These are phyloP conservation scores for Solanum hybrid DNA, from an alignment of 305 asterid species.

Conservation along the genomic window DNA sequence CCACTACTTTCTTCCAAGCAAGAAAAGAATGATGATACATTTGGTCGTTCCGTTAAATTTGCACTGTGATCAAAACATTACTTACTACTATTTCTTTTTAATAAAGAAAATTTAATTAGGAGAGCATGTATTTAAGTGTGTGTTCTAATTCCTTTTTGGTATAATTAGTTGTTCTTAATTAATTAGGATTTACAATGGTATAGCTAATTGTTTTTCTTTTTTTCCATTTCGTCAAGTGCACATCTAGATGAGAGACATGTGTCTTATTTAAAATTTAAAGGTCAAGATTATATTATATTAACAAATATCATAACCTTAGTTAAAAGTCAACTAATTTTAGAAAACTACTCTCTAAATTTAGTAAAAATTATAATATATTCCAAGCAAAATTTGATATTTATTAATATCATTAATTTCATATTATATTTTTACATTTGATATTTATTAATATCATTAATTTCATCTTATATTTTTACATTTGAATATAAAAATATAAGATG, in stretches of 20 bases:
- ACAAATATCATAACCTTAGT: too few relatives aligned
- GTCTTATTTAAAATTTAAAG: too few relatives aligned
- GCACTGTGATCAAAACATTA: background rate
- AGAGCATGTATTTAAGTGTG: slow-evolving; percentile 1
- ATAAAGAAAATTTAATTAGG: background rate
- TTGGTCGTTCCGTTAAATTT: background rate
- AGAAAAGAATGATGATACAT: background rate
- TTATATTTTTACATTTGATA: too few relatives aligned
- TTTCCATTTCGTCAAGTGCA: background rate
- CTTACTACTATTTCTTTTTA: background rate
- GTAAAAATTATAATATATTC: too few relatives aligned
- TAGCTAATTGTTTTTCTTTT: background rate
- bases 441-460: too few relatives aligned
- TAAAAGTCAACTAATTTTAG: too few relatives aligned
- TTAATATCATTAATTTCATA: too few relatives aligned
- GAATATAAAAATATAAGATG: too few relatives aligned
- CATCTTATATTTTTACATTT: too few relatives aligned
- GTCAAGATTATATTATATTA: too few relatives aligned
- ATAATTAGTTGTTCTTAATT: background rate
- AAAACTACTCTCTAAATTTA: too few relatives aligned
- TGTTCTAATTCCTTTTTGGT: background rate
- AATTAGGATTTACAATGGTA: background rate
- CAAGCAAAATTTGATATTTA: too few relatives aligned
- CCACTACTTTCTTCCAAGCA: slow-evolving; percentile 21
- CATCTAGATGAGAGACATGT: background rate